Evolutionary conservation across 139 green algal species (phyloP), one percentile per base, ranked within the genome.

Genomic region (Dunaliella sp.): DNA sequence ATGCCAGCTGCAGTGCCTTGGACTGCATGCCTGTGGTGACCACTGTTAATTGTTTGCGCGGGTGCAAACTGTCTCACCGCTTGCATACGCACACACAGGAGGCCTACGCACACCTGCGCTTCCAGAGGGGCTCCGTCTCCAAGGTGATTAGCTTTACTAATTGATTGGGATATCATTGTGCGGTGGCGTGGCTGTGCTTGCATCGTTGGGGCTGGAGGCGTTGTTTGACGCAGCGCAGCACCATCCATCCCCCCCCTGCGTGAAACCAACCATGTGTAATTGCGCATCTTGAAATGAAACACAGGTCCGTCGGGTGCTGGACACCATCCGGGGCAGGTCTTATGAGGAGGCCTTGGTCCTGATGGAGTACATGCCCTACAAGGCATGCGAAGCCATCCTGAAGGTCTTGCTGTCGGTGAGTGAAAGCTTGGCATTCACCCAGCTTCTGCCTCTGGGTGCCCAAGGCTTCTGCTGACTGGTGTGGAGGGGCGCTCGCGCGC

Each of bases 331-430:
- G 30, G 97, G 97, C 25, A 88, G 93, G 38, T 93, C 89, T 57
- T 99, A 98, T 86, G 97, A 98, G 92, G 95, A 99, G 83, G 95
- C 95, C 1, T 91, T 99, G 65, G 95, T 98, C 87, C 94, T 99
- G 30, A 91, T 98, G 86, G 95, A 98, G 88, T 98, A 97, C 90
- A 95, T 98, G 92, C 97, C 97, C 2, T 98, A 98, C 92, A 88
- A 88, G 80, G 93, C 95, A 1, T 95, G 93, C 79, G 95, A 97
- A 84, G 88, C 85, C 30, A 94, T 98, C 36, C 84, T 95, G 21
- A 93, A 95, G 86, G 91, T 91, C 25, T 86, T 97, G 34, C 90
- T 97, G 38, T 97, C 95, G 65, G 91, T 94, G 65, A 83, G 89
- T 85, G 57, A 26, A n/a, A n/a, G n/a, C n/a, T n/a, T n/a, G n/a